Evolutionary conservation across 2,329 filamentous ascomycete genomes (phyloP).

Genomic region (Talaromyces sp.): DNA sequence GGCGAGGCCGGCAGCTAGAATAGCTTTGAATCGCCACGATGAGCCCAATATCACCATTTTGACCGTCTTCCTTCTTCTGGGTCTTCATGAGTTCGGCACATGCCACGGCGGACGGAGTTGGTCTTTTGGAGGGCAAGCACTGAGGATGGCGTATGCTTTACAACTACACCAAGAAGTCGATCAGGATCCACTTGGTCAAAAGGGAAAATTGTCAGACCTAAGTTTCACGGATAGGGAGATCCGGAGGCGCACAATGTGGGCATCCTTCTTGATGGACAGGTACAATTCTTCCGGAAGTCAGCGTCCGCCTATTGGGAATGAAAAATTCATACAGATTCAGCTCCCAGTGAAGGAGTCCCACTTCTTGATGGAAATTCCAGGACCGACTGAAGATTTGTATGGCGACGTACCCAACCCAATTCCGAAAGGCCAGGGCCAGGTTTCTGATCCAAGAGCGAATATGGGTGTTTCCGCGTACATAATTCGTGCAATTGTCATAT

Average conservation of each 20-base stretch:
- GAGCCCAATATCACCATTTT: slow-evolving; percentile 94
- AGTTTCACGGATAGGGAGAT: slow-evolving; percentile 94
- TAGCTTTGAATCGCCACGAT: slow-evolving; percentile 81
- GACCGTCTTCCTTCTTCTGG: slow-evolving; percentile 81
- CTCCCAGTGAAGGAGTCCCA: slow-evolving; percentile 84
- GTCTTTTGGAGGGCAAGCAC: slow-evolving; percentile 91
- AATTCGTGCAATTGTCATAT: slow-evolving; percentile 76
- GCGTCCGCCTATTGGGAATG: slow-evolving; percentile 82
- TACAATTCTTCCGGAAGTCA: slow-evolving; percentile 96
- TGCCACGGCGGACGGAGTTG: slow-evolving; percentile 94
- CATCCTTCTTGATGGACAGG: slow-evolving; percentile 93
- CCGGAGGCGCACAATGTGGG: slow-evolving; percentile 92
- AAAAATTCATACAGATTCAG: slow-evolving; percentile 83
- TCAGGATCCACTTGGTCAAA: slow-evolving; percentile 66
- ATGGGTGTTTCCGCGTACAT: slow-evolving; percentile 94
- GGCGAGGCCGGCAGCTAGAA: slow-evolving; percentile 80
- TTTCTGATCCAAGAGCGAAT: slow-evolving; percentile 66
- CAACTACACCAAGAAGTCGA: slow-evolving; percentile 90
- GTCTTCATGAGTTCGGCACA: slow-evolving; percentile 92
- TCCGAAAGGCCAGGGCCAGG: slow-evolving; percentile 58
- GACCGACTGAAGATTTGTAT: slow-evolving; percentile 75
- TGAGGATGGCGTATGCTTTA: slow-evolving; percentile 93
- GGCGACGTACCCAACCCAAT: slow-evolving; percentile 63
- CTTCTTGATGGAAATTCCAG: slow-evolving; percentile 87
- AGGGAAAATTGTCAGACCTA: slow-evolving; percentile 55